Evolutionary conservation across 306 rosid genomes (phyloP).

Genomic region (Rosa persica): DNA sequence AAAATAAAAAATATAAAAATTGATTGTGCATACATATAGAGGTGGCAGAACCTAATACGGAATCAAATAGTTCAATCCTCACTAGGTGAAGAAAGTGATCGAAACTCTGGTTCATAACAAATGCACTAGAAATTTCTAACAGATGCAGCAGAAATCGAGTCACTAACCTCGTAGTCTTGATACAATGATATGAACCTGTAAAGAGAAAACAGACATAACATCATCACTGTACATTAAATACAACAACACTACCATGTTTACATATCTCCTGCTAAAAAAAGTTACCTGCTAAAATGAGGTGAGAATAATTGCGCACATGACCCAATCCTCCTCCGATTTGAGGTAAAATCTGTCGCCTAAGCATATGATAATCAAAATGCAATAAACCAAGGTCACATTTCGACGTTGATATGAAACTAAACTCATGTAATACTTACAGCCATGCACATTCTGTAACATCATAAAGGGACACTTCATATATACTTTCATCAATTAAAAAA

Average conservation of each 20-base stretch:
- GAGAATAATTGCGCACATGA: slow-evolving; percentile 42
- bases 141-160: not conserved
- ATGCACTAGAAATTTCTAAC: not conserved
- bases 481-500: not conserved
- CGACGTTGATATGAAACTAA: not conserved
- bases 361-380: slow-evolving; percentile 21
- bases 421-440: not conserved
- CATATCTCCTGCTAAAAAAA: not conserved
- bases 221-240: slow-evolving; percentile 11
- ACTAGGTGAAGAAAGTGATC: not conserved
- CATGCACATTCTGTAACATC: slow-evolving; percentile 11
- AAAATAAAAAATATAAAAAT: not conserved
- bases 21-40: not conserved
- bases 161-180: slow-evolving; percentile 46
- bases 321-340: slow-evolving; percentile 45
- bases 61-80: not conserved
- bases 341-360: slow-evolving; percentile 42
- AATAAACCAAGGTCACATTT: not conserved
- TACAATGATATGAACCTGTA: slow-evolving; percentile 51
- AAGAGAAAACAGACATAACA: slow-evolving; percentile 4
- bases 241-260: not conserved
- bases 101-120: not conserved
- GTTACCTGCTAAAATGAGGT: slow-evolving; percentile 49
- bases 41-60: not conserved
- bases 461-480: not conserved